Percentiles rank a stretch among this genome's conserved stretches.
phyloP scores from a whole-genome alignment of 1,284 basidiomycete species.

The Pseudozyma hubeiensis region DNA sequence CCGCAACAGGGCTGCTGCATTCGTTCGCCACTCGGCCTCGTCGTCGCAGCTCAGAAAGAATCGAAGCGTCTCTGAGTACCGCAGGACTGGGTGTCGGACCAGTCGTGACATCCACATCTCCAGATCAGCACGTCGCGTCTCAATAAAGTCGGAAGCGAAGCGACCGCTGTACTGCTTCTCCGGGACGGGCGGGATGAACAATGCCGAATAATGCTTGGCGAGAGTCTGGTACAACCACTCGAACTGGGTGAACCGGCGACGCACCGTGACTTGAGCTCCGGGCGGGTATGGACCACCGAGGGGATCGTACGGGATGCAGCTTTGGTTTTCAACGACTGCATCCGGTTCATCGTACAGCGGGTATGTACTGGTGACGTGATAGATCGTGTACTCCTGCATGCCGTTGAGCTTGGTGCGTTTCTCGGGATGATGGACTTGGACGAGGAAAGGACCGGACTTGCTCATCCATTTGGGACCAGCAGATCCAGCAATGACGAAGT shows the following conservation, averaged over 20 bases:
- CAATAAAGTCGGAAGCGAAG: slow-evolving; percentile 83
- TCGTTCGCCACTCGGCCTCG: slow-evolving; percentile 39
- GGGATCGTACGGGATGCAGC: slow-evolving; percentile 52
- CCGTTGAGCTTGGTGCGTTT: slow-evolving; percentile 78
- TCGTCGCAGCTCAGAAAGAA: slow-evolving; percentile 75
- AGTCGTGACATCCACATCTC: slow-evolving; percentile 80
- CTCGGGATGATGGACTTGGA: slow-evolving; percentile 82
- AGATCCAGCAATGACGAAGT: slow-evolving; percentile 79
- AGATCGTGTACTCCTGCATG: slow-evolving; percentile 76
- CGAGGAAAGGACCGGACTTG: slow-evolving; percentile 78
- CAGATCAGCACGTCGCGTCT: slow-evolving; percentile 81
- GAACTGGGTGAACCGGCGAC: slow-evolving; percentile 85
- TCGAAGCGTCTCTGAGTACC: slow-evolving; percentile 82
- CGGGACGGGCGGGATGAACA: slow-evolving; percentile 82
- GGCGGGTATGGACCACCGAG: slow-evolving; percentile 35
- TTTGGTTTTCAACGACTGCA: background rate
- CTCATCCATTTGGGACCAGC: slow-evolving; percentile 76
- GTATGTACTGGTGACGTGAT: slow-evolving; percentile 81
- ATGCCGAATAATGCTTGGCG: slow-evolving; percentile 76
- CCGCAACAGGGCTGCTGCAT: slow-evolving; percentile 17
- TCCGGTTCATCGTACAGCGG: slow-evolving; percentile 47
- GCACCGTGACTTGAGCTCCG: slow-evolving; percentile 70
- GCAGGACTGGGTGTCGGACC: slow-evolving; percentile 80
- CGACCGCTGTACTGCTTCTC: slow-evolving; percentile 84
- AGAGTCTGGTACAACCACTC: slow-evolving; percentile 80